A percentile compares a stretch with the other conserved stretches of the same genome.
phyloP scores from a whole-genome alignment of 768 basidiomycete species.

The Terana coerulea region DNA sequence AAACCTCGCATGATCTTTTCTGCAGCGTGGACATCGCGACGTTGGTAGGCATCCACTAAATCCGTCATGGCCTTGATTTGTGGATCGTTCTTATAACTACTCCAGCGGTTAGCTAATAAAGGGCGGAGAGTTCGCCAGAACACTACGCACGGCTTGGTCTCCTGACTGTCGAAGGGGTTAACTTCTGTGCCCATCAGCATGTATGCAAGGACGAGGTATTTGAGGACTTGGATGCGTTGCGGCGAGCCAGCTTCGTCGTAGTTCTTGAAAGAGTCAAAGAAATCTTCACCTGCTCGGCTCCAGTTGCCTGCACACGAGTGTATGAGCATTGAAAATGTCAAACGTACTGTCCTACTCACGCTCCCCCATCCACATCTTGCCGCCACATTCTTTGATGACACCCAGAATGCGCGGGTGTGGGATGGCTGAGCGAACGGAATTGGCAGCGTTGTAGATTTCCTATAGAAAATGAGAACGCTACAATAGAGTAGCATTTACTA shows the following conservation, averaged over 20 bases:
- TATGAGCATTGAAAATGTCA: background rate
- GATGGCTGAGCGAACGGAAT: constrained; percentile 90
- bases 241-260: constrained; percentile 98
- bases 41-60: constrained; percentile 94
- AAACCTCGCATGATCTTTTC: constrained; percentile 90
- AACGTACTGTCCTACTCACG: constrained; percentile 43
- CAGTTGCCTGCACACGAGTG: constrained; percentile 68
- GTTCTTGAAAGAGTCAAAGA: constrained; percentile 98
- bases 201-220: constrained; percentile 95
- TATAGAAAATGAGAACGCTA: constrained; percentile 25
- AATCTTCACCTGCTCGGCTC: constrained; percentile 95
- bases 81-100: constrained; percentile 91
- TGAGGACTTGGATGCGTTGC: constrained; percentile 95
- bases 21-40: constrained; percentile 94
- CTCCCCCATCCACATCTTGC: constrained; percentile 99
- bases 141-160: constrained; percentile 88
- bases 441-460: constrained; percentile 97
- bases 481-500: background rate
- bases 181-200: constrained; percentile 99
- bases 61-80: constrained; percentile 99
- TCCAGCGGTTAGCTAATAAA: background rate
- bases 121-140: background rate
- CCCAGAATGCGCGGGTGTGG: constrained; percentile 99
- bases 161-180: constrained; percentile 98
- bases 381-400: constrained; percentile 98